phyloP scores from a whole-genome alignment of 2,329 filamentous ascomycete species.

The Aureobasidium sp. region DNA sequence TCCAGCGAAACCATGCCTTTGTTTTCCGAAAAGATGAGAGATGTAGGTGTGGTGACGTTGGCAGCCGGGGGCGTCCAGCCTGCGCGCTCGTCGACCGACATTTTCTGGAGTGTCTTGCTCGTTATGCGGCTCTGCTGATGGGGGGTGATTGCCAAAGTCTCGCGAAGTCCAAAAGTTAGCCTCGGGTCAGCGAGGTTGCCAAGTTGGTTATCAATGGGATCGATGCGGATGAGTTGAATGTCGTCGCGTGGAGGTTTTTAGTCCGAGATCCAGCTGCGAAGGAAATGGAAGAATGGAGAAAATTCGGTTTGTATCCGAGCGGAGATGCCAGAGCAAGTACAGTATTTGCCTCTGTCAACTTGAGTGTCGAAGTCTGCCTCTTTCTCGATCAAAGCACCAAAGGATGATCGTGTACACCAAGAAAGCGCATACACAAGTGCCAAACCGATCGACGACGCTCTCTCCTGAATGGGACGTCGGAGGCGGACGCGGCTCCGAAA shows the following conservation, averaged over 20 bases:
- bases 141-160: not conserved
- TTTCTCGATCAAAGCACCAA: not conserved
- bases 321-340: not conserved
- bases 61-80: slow-evolving; percentile 2
- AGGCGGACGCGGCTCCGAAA: no score
- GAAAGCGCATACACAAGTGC: not conserved
- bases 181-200: not conserved
- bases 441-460: no score
- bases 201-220: not conserved
- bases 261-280: not conserved
- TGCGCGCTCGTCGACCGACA: slow-evolving; percentile 5
- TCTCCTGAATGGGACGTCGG: no score
- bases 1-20: slow-evolving; percentile 21
- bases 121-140: not conserved
- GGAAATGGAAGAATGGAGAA: not conserved
- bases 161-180: not conserved
- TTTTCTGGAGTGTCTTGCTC: not conserved
- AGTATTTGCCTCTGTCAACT: not conserved
- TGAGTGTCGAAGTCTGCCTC: no score
- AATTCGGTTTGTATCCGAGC: not conserved
- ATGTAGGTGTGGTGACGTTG: slow-evolving; percentile 12
- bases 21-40: slow-evolving; percentile 18
- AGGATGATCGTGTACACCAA: not conserved
- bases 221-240: not conserved
- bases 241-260: not conserved